These are phyloP conservation scores for Eustoma russellianum DNA, from an alignment of 257 asterid species.

Conservation along the genomic window DNA sequence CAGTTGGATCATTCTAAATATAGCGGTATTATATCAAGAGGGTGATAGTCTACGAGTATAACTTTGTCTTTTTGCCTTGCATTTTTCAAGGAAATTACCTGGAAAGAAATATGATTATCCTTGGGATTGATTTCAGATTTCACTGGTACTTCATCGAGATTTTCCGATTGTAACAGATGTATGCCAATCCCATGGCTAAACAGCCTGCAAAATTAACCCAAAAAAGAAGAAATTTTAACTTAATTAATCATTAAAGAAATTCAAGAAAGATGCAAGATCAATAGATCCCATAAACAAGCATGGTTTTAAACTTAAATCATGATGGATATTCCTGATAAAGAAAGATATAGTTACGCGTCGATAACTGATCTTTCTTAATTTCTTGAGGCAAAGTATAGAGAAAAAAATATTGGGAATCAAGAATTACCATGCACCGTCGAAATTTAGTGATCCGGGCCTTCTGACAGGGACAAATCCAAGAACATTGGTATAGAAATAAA, in stretches of 20 bases:
- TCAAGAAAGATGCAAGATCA: neutral
- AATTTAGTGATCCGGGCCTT: slow-evolving; percentile 82
- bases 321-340: too few species aligned
- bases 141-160: slow-evolving; percentile 53
- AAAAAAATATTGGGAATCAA: neutral
- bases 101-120: slow-evolving; percentile 91
- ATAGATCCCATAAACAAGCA: neutral
- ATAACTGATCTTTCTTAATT: too few species aligned
- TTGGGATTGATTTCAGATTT: slow-evolving; percentile 78
- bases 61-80: too few species aligned
- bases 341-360: too few species aligned
- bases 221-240: too few species aligned
- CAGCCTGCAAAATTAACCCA: slow-evolving; percentile 35
- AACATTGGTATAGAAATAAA: slow-evolving; percentile 56
- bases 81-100: slow-evolving; percentile 33
- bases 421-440: slow-evolving; percentile 84
- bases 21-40: too few species aligned
- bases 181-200: slow-evolving; percentile 93
- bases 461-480: slow-evolving; percentile 85
- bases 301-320: too few species aligned
- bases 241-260: neutral
- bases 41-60: too few species aligned
- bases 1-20: too few species aligned
- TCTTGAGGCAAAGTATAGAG: too few species aligned
- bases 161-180: slow-evolving; percentile 77